Evolutionary conservation across 208 protist species (phyloP).

Genomic region (Leishmania gerbilli): DNA sequence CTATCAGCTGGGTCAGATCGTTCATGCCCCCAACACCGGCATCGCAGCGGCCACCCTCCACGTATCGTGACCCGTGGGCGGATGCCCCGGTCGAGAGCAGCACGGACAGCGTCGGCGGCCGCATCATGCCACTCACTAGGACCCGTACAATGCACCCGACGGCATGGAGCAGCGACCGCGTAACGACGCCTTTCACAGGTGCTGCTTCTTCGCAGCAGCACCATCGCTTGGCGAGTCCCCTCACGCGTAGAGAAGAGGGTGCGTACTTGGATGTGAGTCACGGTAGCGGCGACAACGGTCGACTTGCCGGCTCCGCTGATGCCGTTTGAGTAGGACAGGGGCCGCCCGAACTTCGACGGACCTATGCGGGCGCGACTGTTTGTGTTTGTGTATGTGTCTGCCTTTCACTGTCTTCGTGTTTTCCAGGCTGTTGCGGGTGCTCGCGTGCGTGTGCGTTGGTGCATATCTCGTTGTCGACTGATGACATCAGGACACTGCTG

Average conservation of each 20-base stretch:
- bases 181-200: background rate
- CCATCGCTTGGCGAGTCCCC: background rate
- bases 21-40: background rate
- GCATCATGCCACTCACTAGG: background rate
- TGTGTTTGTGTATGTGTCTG: background rate
- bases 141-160: background rate
- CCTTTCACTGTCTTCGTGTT: background rate
- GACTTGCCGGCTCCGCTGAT: background rate
- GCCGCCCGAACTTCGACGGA: background rate
- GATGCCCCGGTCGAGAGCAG: background rate
- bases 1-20: background rate
- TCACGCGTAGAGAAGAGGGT: background rate
- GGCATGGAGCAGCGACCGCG: background rate
- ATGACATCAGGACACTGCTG: background rate
- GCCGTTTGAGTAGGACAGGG: background rate
- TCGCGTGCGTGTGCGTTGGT: background rate
- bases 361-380: background rate
- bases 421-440: background rate
- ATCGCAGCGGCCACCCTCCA: background rate
- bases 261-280: background rate
- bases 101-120: background rate
- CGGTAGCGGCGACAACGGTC: background rate
- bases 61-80: constrained; percentile 1
- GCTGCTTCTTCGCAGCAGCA: background rate
- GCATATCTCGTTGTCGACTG: background rate